Base-by-base conservation (phyloP, 2,329 filamentous ascomycete species). In the Amauroascus verrucosus region DNA sequence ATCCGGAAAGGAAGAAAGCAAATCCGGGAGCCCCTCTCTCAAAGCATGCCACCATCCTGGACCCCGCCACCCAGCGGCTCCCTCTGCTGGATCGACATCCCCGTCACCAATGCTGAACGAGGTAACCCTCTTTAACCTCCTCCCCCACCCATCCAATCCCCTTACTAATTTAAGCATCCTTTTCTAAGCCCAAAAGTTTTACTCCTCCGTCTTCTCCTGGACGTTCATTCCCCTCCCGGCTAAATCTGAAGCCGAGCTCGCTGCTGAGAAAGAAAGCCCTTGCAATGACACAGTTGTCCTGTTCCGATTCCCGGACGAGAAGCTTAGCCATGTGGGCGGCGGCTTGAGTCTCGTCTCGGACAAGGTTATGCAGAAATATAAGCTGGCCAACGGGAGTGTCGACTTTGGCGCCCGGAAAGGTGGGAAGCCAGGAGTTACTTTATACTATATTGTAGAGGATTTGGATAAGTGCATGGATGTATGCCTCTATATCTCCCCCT, bases 61-160 rank as follows among this genome's bases (percentile, higher is more conserved):
- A 59, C 49, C 9, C 59, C 60, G 14, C 60, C 58, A 1, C 53
- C 56, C 20, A 50, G 49, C 32, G 61, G 61, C 18, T 54, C 59
- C 24, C 57, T 60, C 30, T 61, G 59, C 54, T 63, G 59, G 59
- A 55, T 62, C 43, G 59, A 62, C 24, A 56, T 63, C 44, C 55
- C 61, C 20, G 60, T 54, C 30, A 57, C 53, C 7, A 57, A 63
- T 40, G 35, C 61, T 18, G 46, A 41, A 26, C 60, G 60, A 46
- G 59, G 59, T 61, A 41, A 13, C 16, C 30, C 16, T 30, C 6
- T n/a, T n/a, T 37, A 28, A n/a, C 22, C 2, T 40, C 6, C 24
- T 4, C 46, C 14, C 6, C 18, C 35, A 16, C 35, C n/a, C 9
- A 26, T 2, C n/a, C 28, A 14, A 24, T 30, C 14, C 18, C 35